Evolutionary conservation across 2,329 filamentous ascomycete genomes (phyloP), one percentile per base, ranked within the genome.

Genomic region (Thermomyces lanuginosus): DNA sequence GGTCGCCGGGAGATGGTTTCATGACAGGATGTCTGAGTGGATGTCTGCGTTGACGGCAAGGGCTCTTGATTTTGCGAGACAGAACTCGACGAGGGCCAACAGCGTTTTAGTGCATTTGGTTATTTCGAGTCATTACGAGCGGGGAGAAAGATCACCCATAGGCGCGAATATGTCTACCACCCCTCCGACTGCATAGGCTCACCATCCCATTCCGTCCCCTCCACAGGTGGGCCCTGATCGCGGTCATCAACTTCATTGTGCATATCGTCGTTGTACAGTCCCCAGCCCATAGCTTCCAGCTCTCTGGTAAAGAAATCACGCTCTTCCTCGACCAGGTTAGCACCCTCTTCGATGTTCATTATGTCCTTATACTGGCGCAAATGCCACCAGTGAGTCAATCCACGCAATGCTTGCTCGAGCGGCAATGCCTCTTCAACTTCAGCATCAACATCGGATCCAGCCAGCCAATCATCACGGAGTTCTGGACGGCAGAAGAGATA

Each of bases 301-400:
- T 86, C 79, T 14, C 76, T 61, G 19, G 70, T 66, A 45, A 86
- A 86, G 48, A 86, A 86, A 45, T 84, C 78, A 36, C 76, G 67
- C 51, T 83, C 76, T 44, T 80, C 75, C 27, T 70, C 65, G 47
- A 78, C 58, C 22, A 75, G 63, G 6, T 63, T 59, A 9, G 66
- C 43, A 9, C 51, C 54, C 17, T 54, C 53, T n/a, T 55, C 51
- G 6, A 51, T 45, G 14, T 50, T 58, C 66, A 92, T 80, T 31
- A 75, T 69, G 32, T 83, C 77, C 11, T 79, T 78, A 45, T 91
- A 93, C 36, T 71, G 58, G 31, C 80, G 69, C 41, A 92, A 60
- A 50, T 93, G 92, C 61, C 80, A 81, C 83, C 89, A 98, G 50
- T 93, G 83, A 28, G 86, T 93, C 36, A 98, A 54, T 21, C 79